Base-by-base conservation (phyloP, 371 early-diverging fungal species). In the Antonospora locustae region DNA sequence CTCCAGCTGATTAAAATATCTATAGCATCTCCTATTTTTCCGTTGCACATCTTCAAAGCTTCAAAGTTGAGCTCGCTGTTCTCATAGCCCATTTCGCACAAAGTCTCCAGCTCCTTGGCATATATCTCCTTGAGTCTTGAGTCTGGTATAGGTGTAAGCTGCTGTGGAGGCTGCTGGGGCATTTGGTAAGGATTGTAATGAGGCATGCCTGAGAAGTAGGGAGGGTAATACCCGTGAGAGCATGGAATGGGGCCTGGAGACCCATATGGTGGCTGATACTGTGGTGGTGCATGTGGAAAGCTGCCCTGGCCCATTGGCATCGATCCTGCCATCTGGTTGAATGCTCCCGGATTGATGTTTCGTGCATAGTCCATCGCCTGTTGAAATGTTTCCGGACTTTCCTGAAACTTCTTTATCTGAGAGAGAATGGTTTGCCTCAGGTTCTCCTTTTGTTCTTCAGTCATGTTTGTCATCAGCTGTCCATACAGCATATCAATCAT, bases 21-120 rank as follows among this genome's bases (percentile, higher is more conserved):
- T 29, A 69, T 5, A 6, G 66, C 70, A 14, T 22, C 37, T 22
- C 53, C 50, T 37, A 69, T 45, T 57, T 64, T 52, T n/a, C 66
- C 65, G 14, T 46, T 52, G 1, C 55, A 39, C 34, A 55, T 46
- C 19, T 40, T 59, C 6, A 69, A 29, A 9, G 66, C 65, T 28
- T 55, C 49, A 11, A 44, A 24, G 22, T 63, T 66, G 22, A 48
- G 39, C 9, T 57, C 34, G 24, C 63, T 45, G 29, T 69, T 51
- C 16, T 12, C 50, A 50, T 59, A 69, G 9, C 70, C 70, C 70
- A 69, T 69, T 19, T 57, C 66, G 36, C 59, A 49, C 5, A 69
- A 40, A 7, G 16, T 16, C 23, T 44, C 38, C 2, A 62, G 14
- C 38, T 63, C 56, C 19, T 46, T 34, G 2, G 40, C 11, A 49